Percentiles rank a stretch among this genome's conserved stretches.
Conservation (phyloP, 306 rosid genomes). For the Hippophae rhamnoides region DNA sequence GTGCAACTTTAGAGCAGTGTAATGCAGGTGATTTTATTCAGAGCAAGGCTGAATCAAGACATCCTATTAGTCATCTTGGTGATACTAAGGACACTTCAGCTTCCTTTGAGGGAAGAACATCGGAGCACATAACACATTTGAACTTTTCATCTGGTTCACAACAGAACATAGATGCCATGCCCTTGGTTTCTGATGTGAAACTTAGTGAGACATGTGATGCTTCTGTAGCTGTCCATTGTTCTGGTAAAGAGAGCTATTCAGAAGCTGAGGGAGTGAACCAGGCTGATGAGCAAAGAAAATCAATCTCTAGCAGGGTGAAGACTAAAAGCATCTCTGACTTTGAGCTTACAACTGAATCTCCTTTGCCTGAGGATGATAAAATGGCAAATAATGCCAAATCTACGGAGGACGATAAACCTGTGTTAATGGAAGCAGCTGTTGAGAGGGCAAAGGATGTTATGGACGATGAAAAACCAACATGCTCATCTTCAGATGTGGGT, state of each 20-base stretch:
- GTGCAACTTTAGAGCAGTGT: slow-evolving; percentile 15
- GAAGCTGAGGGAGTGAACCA: slow-evolving; percentile 32
- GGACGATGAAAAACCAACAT: slow-evolving; percentile 39
- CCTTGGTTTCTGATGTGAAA: slow-evolving; percentile 21
- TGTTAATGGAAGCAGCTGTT: slow-evolving; percentile 29
- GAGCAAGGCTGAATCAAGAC: slow-evolving; percentile 17
- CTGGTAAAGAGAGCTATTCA: slow-evolving; percentile 29
- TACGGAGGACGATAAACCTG: slow-evolving; percentile 22
- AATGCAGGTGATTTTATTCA: slow-evolving; percentile 13
- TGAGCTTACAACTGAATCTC: slow-evolving; percentile 18
- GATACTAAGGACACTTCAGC: slow-evolving; percentile 18
- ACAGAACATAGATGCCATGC: slow-evolving; percentile 16
- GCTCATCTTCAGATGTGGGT: slow-evolving; percentile 37
- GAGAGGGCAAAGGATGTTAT: slow-evolving; percentile 32
- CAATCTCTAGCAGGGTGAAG: slow-evolving; percentile 13
- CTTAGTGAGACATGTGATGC: slow-evolving; percentile 21
- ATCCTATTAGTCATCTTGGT: slow-evolving; percentile 14
- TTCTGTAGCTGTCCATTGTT: slow-evolving; percentile 1
- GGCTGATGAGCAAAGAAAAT: slow-evolving; percentile 32
- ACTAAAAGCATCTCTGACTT: slow-evolving; percentile 23
- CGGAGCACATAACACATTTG: slow-evolving; percentile 13
- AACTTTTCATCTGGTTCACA: slow-evolving; percentile 21
- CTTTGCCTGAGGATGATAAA: slow-evolving; percentile 33
- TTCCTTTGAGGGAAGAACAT: slow-evolving; percentile 10
- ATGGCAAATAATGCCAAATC: slow-evolving; percentile 21